Base-by-base conservation (phyloP, 768 basidiomycete genomes). In the Inosperma sp. region DNA sequence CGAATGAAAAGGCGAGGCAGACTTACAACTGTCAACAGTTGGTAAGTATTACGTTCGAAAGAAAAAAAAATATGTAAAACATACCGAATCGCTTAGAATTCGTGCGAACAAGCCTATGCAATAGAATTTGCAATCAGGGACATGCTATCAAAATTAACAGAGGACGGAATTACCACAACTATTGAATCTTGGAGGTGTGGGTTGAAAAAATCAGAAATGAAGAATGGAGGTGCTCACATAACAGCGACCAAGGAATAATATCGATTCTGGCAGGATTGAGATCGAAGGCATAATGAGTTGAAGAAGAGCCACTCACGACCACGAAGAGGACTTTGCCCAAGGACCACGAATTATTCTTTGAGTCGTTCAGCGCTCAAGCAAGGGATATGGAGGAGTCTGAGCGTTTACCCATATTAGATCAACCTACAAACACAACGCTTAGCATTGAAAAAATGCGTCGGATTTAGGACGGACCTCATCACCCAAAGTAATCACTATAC, bases 241-340 rank as follows among this genome's bases (percentile, higher is more conserved):
- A 77, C 76, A 25, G 72, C 74, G 59, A 67, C 59, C 52, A 82
- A 59, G 10, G 73, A 68, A 62, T 79, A 82, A 60, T 82, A 83
- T 13, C 82, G 79, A 64, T 82, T 82, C 82, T 82, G 54, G 5
- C 27, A 17, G 4, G 48, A 45, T n/a, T 52, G 49, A 29, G 21
- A 35, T 31, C 16, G 23, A 16, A 19, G 42, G 16, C 14, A 31
- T 8, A n/a, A 25, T 19, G 40, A n/a, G 25, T 25, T 39, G 21
- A 17, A 16, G 42, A 34, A 14, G 41, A 10, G 25, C 2, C 16
- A 60, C 74, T 57, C 53, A 82, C 81, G 51, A 80, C 31, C 31
- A 83, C 60, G 63, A 83, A 83, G 51, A 83, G 56, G 22, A 58
- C 49, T 57, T 82, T 83, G 39, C 78, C 80, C 53, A 73, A 60